Evolutionary conservation across 108 stramenopile genomes (phyloP).

Genomic region (Cyclostephanos invisitatus): DNA sequence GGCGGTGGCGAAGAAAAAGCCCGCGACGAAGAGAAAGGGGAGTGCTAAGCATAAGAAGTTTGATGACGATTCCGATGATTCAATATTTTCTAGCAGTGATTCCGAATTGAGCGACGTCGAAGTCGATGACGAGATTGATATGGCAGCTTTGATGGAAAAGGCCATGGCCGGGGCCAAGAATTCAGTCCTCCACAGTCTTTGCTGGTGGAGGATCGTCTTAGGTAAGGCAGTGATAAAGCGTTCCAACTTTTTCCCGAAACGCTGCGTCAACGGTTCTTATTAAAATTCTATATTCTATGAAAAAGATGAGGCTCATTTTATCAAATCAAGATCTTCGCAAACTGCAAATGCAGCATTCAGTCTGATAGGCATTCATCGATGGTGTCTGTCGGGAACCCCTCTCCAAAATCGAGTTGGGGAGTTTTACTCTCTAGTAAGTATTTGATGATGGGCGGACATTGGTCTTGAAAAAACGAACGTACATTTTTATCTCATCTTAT

Average conservation of each 20-base stretch:
- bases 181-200: conserved; percentile 82
- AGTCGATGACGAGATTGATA: conserved; percentile 50
- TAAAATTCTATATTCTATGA: background rate
- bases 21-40: conserved; percentile 30
- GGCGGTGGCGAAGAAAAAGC: conserved; percentile 27
- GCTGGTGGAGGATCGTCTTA: conserved; percentile 94
- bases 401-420: conserved; percentile 99
- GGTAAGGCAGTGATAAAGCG: conserved; percentile 63
- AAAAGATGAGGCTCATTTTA: conserved; percentile 81
- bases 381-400: conserved; percentile 97
- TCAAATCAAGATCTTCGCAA: conserved; percentile 88
- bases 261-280: background rate
- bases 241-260: background rate
- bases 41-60: conserved; percentile 37
- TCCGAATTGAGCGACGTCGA: conserved; percentile 23
- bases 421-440: conserved; percentile 88
- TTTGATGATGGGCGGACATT: too few species aligned
- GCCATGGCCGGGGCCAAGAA: conserved; percentile 81
- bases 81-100: conserved; percentile 37
- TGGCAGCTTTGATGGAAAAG: conserved; percentile 56
- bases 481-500: too few species aligned
- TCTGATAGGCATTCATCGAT: conserved; percentile 83
- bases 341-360: conserved; percentile 96
- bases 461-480: too few species aligned
- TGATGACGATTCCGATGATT: conserved; percentile 49